A percentile compares a stretch with the other conserved stretches of the same genome.
Evolutionary conservation across 106 monocot genomes (phyloP).

Genomic region (Chionographis japonica): DNA sequence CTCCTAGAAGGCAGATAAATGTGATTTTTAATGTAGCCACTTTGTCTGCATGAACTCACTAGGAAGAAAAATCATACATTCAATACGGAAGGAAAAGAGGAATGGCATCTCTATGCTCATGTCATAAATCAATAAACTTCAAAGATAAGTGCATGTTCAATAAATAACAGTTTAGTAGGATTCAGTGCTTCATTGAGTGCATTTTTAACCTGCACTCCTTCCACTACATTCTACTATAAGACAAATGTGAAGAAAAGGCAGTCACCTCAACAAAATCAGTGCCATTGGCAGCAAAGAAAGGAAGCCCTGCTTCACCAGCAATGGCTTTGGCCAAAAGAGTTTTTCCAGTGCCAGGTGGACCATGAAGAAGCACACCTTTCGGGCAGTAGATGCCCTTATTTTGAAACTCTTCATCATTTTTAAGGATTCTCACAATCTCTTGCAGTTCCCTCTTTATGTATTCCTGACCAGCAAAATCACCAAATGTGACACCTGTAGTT

Average conservation of each 20-base stretch:
- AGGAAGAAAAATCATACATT: too few species aligned
- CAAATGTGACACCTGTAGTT: constrained; percentile 89
- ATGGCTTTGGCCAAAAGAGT: constrained; percentile 88
- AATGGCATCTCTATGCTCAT: too few species aligned
- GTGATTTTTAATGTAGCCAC: too few species aligned
- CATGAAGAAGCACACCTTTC: constrained; percentile 90
- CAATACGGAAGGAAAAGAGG: too few species aligned
- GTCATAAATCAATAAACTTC: too few species aligned
- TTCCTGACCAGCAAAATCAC: constrained; percentile 95
- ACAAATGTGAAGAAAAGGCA: background rate
- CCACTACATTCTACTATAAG: background rate
- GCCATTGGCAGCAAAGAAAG: constrained; percentile 93
- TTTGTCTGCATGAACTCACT: too few species aligned
- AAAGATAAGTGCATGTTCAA: too few species aligned
- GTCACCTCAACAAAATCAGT: constrained; percentile 91
- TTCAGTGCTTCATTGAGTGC: too few species aligned
- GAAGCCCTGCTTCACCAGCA: constrained; percentile 90
- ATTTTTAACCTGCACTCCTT: too few species aligned
- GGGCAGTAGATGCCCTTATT: constrained; percentile 89
- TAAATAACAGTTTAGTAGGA: too few species aligned
- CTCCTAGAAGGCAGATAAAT: too few species aligned
- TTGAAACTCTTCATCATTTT: constrained; percentile 79
- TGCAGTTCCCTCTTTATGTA: constrained; percentile 81
- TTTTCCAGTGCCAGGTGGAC: constrained; percentile 87
- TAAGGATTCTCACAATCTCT: constrained; percentile 77